Conservation (phyloP, 176 grass and related monocot species). For the Metroxylon sagu region DNA sequence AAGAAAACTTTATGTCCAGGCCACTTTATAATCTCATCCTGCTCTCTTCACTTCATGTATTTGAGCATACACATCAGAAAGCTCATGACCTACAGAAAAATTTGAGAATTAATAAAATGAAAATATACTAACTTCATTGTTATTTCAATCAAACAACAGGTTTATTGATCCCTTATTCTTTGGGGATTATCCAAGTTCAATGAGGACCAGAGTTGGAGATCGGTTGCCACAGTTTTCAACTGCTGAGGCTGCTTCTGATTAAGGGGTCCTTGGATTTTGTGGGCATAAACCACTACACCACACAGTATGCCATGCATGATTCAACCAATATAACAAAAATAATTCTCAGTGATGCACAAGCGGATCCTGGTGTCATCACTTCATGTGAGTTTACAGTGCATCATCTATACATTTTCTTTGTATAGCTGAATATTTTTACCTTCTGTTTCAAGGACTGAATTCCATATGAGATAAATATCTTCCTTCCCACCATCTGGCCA, state of each 20-base stretch:
- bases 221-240: constrained; percentile 61
- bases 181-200: constrained; percentile 75
- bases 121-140: too few relatives aligned
- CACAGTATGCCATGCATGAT: constrained; percentile 62
- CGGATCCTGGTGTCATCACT: constrained; percentile 66
- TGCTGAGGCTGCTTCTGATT: constrained; percentile 51
- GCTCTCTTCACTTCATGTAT: too few relatives aligned
- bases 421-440: too few relatives aligned
- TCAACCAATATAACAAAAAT: constrained; percentile 34
- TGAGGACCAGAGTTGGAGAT: constrained; percentile 57
- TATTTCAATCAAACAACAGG: constrained; percentile 23
- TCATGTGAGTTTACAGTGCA: constrained; percentile 37
- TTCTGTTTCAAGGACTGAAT: too few relatives aligned
- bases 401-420: neutral
- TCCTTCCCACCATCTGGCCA: too few relatives aligned
- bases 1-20: too few relatives aligned
- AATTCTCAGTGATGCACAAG: constrained; percentile 45
- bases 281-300: constrained; percentile 98
- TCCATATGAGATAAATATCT: too few relatives aligned
- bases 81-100: too few relatives aligned
- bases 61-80: too few relatives aligned
- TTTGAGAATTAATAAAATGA: too few relatives aligned
- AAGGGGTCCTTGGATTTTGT: constrained; percentile 86
- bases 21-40: too few relatives aligned
- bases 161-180: constrained; percentile 94